phyloP scores from a whole-genome alignment of 192 early-diverging fungal species.

The Mortierella alpina region DNA sequence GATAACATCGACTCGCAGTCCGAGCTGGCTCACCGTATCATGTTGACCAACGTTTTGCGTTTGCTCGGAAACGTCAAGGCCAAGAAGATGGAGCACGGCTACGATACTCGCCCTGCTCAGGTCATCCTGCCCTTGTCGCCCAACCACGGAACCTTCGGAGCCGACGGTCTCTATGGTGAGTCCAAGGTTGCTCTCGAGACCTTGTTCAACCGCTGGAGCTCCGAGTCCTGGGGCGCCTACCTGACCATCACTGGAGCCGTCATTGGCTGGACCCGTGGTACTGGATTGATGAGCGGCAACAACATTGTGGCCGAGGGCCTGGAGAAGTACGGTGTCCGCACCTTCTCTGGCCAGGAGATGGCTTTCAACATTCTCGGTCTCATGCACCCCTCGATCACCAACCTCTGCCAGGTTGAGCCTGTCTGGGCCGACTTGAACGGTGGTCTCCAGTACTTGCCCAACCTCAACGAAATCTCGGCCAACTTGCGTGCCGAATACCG shows the following conservation, averaged over 20 bases:
- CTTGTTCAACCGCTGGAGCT: constrained; percentile 89
- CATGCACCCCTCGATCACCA: constrained; percentile 82
- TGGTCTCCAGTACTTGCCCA: constrained; percentile 87
- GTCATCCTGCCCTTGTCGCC: constrained; percentile 93
- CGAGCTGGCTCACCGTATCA: constrained; percentile 92
- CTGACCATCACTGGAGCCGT: constrained; percentile 90
- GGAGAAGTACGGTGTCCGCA: constrained; percentile 88
- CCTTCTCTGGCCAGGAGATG: constrained; percentile 93
- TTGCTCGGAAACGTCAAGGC: constrained; percentile 87
- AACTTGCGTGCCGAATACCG: constrained; percentile 81
- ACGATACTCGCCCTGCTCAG: constrained; percentile 88
- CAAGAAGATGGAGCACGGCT: constrained; percentile 79
- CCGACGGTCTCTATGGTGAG: constrained; percentile 93
- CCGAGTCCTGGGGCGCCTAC: constrained; percentile 90
- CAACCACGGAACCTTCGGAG: constrained; percentile 96
- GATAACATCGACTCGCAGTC: constrained; percentile 86
- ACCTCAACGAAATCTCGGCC: constrained; percentile 83
- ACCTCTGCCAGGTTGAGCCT: constrained; percentile 77
- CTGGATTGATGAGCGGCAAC: constrained; percentile 93
- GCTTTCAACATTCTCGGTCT: constrained; percentile 93
- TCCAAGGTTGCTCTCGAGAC: constrained; percentile 96
- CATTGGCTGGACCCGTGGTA: constrained; percentile 98
- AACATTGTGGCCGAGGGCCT: constrained; percentile 91
- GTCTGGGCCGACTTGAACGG: constrained; percentile 93
- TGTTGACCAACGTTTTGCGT: constrained; percentile 93